Evolutionary conservation across 2,329 filamentous ascomycete species (phyloP).

Genomic region (Colletotrichum trifolii): DNA sequence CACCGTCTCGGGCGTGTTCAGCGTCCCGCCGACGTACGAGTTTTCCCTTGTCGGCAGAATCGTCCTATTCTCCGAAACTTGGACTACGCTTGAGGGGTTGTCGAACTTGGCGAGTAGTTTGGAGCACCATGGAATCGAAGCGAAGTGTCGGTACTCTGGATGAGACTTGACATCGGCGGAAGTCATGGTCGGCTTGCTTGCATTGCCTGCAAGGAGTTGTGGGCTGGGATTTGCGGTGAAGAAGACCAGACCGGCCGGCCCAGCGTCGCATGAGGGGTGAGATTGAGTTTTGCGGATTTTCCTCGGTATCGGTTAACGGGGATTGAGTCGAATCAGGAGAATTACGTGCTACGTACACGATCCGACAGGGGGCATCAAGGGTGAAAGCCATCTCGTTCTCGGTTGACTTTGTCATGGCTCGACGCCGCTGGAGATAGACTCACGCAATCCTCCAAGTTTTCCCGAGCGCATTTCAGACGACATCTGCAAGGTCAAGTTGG

Average conservation of each 20-base stretch:
- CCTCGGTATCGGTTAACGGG: not conserved
- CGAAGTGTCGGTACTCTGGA: slow-evolving; percentile 44
- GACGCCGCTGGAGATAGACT: too few relatives aligned
- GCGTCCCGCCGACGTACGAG: slow-evolving; percentile 48
- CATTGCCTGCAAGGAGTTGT: not conserved
- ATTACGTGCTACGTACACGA: not conserved
- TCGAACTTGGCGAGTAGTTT: slow-evolving; percentile 45
- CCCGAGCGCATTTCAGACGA: too few relatives aligned
- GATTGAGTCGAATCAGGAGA: not conserved
- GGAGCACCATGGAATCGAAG: slow-evolving; percentile 50
- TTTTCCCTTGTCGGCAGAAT: slow-evolving; percentile 37
- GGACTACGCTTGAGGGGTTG: slow-evolving; percentile 19
- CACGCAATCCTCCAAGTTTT: too few relatives aligned
- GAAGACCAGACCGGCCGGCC: too few relatives aligned
- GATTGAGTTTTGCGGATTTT: not conserved
- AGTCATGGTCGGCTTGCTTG: slow-evolving; percentile 3
- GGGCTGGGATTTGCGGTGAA: not conserved
- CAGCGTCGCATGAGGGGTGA: not conserved
- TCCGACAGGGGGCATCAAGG: not conserved
- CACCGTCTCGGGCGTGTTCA: slow-evolving; percentile 45
- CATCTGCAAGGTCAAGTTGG: too few relatives aligned
- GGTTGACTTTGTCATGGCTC: too few relatives aligned
- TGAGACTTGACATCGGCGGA: slow-evolving; percentile 10
- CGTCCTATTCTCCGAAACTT: slow-evolving; percentile 27
- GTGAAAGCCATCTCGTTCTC: too few relatives aligned